phyloP scores from a whole-genome alignment of 83 land plant species.

The Thuja plicata region DNA sequence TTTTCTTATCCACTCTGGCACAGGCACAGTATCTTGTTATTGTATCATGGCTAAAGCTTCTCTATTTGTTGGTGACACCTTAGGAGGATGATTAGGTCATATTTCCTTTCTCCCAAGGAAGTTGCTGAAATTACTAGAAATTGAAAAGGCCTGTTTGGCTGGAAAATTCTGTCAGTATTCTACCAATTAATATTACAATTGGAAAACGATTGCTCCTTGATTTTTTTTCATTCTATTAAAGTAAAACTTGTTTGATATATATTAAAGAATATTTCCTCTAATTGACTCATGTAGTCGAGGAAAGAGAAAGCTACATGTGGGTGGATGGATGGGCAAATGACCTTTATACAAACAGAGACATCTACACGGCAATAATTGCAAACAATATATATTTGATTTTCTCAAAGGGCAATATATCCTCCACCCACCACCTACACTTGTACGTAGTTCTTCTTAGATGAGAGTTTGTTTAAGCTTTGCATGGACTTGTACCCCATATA shows the following conservation, averaged over 20 bases:
- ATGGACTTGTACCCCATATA: background rate
- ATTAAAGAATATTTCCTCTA: background rate
- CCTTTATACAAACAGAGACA: background rate
- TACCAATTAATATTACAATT: background rate
- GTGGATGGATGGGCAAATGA: background rate
- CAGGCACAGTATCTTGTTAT: background rate
- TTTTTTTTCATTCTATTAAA: background rate
- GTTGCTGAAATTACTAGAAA: background rate
- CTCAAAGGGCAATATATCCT: background rate
- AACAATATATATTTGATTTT: too few species aligned
- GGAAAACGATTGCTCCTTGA: background rate
- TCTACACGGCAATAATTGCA: background rate
- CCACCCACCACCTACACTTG: background rate
- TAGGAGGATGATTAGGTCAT: background rate
- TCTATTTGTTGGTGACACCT: background rate
- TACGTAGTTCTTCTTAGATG: background rate
- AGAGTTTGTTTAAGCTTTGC: background rate
- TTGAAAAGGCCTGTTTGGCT: background rate
- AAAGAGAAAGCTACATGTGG: background rate
- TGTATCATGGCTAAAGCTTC: background rate
- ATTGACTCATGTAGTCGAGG: background rate
- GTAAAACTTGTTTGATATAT: background rate
- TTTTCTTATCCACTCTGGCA: background rate
- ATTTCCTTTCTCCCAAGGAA: background rate
- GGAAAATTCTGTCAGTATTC: background rate